A percentile compares a stretch with the other conserved stretches of the same genome.
Evolutionary conservation across 306 rosid species (phyloP).

Genomic region (Fragaria iinumae): DNA sequence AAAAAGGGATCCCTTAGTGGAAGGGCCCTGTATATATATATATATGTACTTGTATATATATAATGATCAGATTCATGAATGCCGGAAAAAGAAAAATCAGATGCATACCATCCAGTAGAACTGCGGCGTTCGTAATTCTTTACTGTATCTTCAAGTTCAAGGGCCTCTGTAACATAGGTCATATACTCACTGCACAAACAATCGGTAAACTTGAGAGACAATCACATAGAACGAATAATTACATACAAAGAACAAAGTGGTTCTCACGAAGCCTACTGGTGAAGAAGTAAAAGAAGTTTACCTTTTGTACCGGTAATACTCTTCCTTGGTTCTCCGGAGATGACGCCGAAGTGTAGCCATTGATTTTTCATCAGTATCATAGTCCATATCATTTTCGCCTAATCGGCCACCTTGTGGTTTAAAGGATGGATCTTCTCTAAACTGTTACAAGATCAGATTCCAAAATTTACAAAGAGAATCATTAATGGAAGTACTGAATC

Average conservation of each 20-base stretch:
- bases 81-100: conserved; percentile 11
- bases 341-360: conserved; percentile 95
- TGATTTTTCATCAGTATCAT: conserved; percentile 96
- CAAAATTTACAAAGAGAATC: conserved; percentile 28
- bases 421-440: conserved; percentile 89
- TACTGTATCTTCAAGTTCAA: conserved; percentile 76
- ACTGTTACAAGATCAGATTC: conserved; percentile 44
- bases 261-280: conserved; percentile 7
- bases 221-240: conserved; percentile 10
- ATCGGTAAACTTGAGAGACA: conserved; percentile 22
- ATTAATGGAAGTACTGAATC: conserved; percentile 4
- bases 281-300: conserved; percentile 28
- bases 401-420: conserved; percentile 93
- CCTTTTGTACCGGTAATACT: conserved; percentile 94
- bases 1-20: too few species aligned
- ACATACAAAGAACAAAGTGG: conserved; percentile 11
- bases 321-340: conserved; percentile 89
- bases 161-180: conserved; percentile 78
- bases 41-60: background rate
- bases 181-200: conserved; percentile 76
- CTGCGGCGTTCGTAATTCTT: conserved; percentile 71
- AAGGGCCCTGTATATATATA: too few species aligned
- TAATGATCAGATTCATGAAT: background rate
- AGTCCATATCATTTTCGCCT: conserved; percentile 93
- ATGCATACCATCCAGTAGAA: conserved; percentile 87